phyloP scores from a whole-genome alignment of 257 asterid species.

The Dorcoceras hygrometricum region DNA sequence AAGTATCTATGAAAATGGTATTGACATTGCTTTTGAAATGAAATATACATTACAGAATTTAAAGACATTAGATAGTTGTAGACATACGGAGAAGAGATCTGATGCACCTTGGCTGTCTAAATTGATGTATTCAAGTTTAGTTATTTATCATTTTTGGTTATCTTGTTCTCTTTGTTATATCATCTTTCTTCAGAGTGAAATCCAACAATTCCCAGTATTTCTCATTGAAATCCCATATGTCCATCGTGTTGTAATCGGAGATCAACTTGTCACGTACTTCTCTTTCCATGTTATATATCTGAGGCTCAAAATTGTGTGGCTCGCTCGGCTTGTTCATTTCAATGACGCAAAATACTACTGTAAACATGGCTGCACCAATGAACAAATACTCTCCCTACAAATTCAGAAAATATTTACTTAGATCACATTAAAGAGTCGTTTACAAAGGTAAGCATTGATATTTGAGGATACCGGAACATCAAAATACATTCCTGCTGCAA shows the following conservation, averaged over 20 bases:
- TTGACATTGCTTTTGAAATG: too few relatives aligned
- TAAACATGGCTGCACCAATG: slow-evolving; percentile 76
- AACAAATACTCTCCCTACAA: slow-evolving; percentile 78
- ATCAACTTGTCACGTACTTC: slow-evolving; percentile 85
- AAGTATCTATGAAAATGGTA: too few relatives aligned
- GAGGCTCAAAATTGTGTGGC: slow-evolving; percentile 88
- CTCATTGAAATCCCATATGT: slow-evolving; percentile 87
- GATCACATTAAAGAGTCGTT: too few relatives aligned
- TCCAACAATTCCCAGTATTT: slow-evolving; percentile 87
- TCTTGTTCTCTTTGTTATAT: slow-evolving; percentile 55
- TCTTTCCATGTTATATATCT: slow-evolving; percentile 84
- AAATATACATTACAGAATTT: too few relatives aligned
- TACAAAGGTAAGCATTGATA: neutral
- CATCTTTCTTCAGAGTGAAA: slow-evolving; percentile 59
- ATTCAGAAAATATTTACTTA: neutral
- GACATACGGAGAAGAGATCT: neutral
- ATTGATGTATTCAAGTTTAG: neutral
- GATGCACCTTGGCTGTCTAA: slow-evolving; percentile 16
- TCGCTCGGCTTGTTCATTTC: slow-evolving; percentile 93
- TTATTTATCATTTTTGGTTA: neutral
- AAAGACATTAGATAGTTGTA: too few relatives aligned
- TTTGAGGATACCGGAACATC: slow-evolving; percentile 50
- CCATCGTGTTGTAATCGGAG: slow-evolving; percentile 81
- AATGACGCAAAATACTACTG: slow-evolving; percentile 57
- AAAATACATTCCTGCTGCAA: slow-evolving; percentile 71